phyloP scores from a whole-genome alignment of 805 yeast species.

The Starmerella potacharoeniae region DNA sequence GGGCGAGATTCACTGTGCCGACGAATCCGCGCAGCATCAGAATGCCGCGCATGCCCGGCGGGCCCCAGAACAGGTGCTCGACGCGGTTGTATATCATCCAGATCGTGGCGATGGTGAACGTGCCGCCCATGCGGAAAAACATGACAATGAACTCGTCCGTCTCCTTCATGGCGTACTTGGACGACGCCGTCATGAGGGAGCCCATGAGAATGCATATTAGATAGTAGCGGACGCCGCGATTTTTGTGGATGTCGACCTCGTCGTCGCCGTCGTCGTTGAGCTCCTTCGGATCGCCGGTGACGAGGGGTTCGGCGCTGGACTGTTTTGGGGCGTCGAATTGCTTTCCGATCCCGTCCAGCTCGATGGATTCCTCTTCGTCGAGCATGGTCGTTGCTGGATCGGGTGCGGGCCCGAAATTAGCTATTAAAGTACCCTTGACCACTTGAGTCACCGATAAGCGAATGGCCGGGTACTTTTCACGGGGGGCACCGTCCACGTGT shows the following conservation, averaged over 20 bases:
- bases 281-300: not conserved
- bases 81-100: conserved; percentile 45
- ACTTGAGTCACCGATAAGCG: not conserved
- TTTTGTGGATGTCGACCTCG: not conserved
- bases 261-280: not conserved
- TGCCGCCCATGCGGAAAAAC: conserved; percentile 63
- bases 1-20: conserved; percentile 72
- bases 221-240: conserved; percentile 7
- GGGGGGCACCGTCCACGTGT: conserved; percentile 1
- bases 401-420: not conserved
- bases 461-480: not conserved
- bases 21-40: conserved; percentile 51
- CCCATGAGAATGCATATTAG: conserved; percentile 12
- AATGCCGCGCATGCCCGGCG: conserved; percentile 42
- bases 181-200: conserved; percentile 17
- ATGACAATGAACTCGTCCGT: conserved; percentile 34
- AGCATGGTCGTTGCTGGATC: not conserved
- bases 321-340: not conserved
- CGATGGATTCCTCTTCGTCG: conserved; percentile 3
- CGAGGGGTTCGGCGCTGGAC: not conserved
- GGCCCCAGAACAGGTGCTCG: conserved; percentile 59
- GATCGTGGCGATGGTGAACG: conserved; percentile 45
- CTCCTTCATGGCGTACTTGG: conserved; percentile 11
- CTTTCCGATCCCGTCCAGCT: not conserved
- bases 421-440: not conserved